phyloP scores from a whole-genome alignment of 257 asterid genomes.

The Penstemon newberryi region DNA sequence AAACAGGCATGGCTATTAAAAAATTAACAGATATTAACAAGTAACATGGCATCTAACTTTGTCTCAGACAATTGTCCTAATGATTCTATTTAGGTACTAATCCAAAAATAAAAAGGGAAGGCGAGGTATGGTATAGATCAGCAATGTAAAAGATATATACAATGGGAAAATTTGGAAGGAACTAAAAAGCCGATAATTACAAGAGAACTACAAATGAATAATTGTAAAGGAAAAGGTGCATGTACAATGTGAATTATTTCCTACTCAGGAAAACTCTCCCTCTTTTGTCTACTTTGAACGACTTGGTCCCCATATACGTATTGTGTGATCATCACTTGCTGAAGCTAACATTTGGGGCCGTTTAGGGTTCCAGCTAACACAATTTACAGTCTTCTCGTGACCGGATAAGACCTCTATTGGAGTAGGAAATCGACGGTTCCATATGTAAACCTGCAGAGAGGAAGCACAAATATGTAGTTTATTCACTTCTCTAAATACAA shows the following conservation, averaged over 20 bases:
- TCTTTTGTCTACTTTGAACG: conserved; percentile 29
- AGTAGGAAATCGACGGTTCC: conserved; percentile 57
- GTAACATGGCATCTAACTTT: neutral
- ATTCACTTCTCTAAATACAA: neutral
- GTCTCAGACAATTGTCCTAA: neutral
- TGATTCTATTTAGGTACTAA: neutral
- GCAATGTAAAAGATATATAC: neutral
- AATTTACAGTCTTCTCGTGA: conserved; percentile 76
- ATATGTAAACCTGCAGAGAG: conserved; percentile 69
- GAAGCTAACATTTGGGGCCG: conserved; percentile 81
- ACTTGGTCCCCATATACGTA: conserved; percentile 92
- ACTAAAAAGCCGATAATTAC: conserved; percentile 28
- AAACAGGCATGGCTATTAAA: neutral
- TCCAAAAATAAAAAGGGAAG: neutral
- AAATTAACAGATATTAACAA: neutral
- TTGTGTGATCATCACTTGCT: conserved; percentile 85
- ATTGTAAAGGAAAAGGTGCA: conserved; percentile 23
- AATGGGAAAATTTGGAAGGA: neutral
- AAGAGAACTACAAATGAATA: conserved; percentile 17
- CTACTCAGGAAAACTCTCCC: conserved; percentile 18
- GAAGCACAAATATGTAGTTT: neutral
- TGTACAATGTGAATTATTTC: conserved; percentile 18
- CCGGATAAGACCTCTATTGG: conserved; percentile 82
- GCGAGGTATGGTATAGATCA: neutral
- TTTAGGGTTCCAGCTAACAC: conserved; percentile 86